Conservation (phyloP, 148 eudicot species). For the Diospyros kaki region DNA sequence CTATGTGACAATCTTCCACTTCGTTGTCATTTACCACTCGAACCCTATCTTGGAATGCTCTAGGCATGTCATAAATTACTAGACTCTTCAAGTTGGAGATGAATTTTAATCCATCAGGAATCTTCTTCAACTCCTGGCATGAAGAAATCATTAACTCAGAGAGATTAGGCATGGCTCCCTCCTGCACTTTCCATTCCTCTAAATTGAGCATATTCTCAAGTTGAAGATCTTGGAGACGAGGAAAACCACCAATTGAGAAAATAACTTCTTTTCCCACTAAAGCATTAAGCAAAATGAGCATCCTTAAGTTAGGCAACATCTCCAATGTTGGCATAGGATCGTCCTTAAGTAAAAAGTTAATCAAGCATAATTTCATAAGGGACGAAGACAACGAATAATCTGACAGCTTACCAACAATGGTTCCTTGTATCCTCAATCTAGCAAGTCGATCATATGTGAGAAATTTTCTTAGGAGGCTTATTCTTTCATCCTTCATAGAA, state of each 20-base stretch:
- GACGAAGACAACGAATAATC: not conserved
- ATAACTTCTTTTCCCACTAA: conserved; percentile 1
- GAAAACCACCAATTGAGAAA: conserved; percentile 21
- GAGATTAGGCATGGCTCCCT: conserved; percentile 22
- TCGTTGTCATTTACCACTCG: not conserved
- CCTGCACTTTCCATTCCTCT: conserved; percentile 18
- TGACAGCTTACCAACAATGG: not conserved
- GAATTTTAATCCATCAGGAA: conserved; percentile 21
- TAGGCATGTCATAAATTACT: not conserved
- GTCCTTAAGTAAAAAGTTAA: not conserved
- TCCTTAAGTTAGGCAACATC: conserved; percentile 9
- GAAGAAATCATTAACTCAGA: not conserved
- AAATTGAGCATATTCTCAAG: conserved; percentile 8
- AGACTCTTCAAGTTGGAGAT: not conserved
- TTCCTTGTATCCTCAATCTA: no score
- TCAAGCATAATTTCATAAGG: not conserved
- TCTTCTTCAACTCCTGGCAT: conserved; percentile 4
- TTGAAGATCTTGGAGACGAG: conserved; percentile 13
- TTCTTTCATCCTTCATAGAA: not conserved
- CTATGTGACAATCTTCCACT: conserved; percentile 1
- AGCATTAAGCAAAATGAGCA: not conserved
- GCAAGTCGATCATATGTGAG: not conserved
- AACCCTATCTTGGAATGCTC: not conserved
- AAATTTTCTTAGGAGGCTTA: not conserved
- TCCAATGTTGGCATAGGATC: conserved; percentile 13